phyloP scores from a whole-genome alignment of 805 yeast species.

The Candida ascalaphidarum region DNA sequence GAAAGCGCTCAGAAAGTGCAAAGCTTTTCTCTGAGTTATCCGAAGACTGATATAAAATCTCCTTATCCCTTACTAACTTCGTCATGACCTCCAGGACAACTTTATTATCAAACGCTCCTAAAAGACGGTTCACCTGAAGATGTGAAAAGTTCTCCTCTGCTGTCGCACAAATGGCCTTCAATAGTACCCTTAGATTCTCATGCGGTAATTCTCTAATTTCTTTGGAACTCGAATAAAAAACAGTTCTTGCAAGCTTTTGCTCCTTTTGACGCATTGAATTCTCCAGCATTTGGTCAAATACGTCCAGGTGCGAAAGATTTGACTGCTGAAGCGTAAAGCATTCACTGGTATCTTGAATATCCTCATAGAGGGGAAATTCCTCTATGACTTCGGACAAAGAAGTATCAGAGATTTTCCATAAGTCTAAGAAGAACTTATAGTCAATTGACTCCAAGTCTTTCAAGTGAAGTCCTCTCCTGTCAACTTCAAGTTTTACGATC shows the following conservation, averaged over 20 bases:
- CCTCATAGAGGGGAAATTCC: constrained; percentile 28
- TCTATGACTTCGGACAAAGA: constrained; percentile 18
- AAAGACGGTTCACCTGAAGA: constrained; percentile 35
- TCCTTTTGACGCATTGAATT: constrained; percentile 70
- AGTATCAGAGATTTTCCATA: constrained; percentile 57
- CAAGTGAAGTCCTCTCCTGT: constrained; percentile 48
- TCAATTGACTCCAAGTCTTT: constrained; percentile 44
- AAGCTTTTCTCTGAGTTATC: constrained; percentile 37
- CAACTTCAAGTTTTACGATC: constrained; percentile 47
- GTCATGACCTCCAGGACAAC: constrained; percentile 41
- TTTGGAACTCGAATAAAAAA: constrained; percentile 30
- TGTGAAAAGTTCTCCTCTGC: constrained; percentile 39
- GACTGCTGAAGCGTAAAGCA: constrained; percentile 36
- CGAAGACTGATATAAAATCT: constrained; percentile 40
- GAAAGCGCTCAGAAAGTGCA: constrained; percentile 45
- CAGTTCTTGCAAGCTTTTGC: constrained; percentile 35
- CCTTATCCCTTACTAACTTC: constrained; percentile 47
- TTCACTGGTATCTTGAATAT: constrained; percentile 39
- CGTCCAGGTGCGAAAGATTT: constrained; percentile 7
- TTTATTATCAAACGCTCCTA: constrained; percentile 37
- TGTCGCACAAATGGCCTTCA: constrained; percentile 55
- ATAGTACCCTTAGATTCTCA: constrained; percentile 31
- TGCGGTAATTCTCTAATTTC: constrained; percentile 2
- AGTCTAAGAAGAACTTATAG: constrained; percentile 40
- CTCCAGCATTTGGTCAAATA: constrained; percentile 39